A percentile compares a stretch with the other conserved stretches of the same genome.
Evolutionary conservation across 805 yeast genomes (phyloP).

Genomic region (Candida ipomoeae): DNA sequence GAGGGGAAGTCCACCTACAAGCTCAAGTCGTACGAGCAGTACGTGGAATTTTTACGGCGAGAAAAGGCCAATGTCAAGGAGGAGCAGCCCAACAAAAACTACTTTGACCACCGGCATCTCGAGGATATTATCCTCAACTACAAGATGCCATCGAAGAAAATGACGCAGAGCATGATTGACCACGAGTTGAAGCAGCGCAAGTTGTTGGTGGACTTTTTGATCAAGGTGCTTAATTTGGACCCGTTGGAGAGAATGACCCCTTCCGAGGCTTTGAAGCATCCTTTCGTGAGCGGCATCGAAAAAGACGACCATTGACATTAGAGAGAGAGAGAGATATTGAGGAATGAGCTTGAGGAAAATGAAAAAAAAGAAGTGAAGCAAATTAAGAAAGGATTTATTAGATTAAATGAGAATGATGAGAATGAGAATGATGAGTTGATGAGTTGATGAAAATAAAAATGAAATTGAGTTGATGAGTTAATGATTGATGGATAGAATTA

Average conservation of each 20-base stretch:
- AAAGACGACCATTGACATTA: not conserved
- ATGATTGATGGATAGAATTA: too few species aligned
- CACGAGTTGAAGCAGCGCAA: slow-evolving; percentile 70
- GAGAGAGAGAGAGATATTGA: not conserved
- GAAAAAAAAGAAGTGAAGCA: too few species aligned
- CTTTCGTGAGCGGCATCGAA: slow-evolving; percentile 57
- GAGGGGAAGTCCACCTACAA: slow-evolving; percentile 28
- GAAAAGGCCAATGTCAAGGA: slow-evolving; percentile 30
- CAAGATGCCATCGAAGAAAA: slow-evolving; percentile 57
- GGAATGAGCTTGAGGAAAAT: not conserved
- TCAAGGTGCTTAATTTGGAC: slow-evolving; percentile 74
- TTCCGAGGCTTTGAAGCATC: slow-evolving; percentile 89
- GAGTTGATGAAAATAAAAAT: too few species aligned
- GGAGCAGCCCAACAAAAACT: slow-evolving; percentile 82
- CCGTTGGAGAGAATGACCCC: slow-evolving; percentile 97
- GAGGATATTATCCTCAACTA: slow-evolving; percentile 75
- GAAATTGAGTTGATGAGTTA: too few species aligned
- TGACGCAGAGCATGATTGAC: slow-evolving; percentile 53
- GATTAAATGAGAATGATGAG: too few species aligned
- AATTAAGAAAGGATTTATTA: too few species aligned
- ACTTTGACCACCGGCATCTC: slow-evolving; percentile 62
- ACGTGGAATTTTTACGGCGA: slow-evolving; percentile 25
- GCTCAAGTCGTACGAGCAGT: slow-evolving; percentile 36
- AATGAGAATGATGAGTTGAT: too few species aligned
- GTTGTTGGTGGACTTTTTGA: slow-evolving; percentile 70